These are phyloP conservation scores for Mycena sanguinolenta DNA, from an alignment of 768 basidiomycete genomes.

Conservation along the genomic window DNA sequence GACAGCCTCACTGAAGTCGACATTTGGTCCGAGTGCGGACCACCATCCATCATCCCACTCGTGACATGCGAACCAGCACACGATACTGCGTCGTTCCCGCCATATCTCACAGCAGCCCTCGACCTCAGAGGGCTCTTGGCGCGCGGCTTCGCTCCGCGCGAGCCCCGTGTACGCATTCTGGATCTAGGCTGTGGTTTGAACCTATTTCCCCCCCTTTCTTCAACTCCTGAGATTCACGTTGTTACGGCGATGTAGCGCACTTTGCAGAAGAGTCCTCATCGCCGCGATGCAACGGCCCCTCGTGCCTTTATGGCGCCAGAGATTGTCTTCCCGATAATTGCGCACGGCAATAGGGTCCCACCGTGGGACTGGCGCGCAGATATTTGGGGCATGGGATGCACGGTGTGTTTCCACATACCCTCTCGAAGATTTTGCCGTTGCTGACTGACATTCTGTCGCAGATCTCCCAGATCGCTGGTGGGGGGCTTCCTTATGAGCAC, in stretches of 20 bases:
- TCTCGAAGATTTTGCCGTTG: too few relatives aligned
- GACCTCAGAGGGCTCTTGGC: neutral
- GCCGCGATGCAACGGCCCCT: neutral
- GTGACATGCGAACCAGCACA: neutral
- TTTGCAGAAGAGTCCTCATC: neutral
- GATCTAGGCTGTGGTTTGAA: conserved; percentile 12
- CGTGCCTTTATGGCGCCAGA: neutral
- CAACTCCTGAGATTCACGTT: too few relatives aligned
- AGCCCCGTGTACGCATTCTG: conserved; percentile 3
- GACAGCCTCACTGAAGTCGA: conserved; percentile 6
- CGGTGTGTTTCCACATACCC: too few relatives aligned
- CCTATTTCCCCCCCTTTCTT: neutral
- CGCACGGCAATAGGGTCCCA: neutral
- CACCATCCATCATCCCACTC: neutral
- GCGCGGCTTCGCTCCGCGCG: neutral
- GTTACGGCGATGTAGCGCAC: too few relatives aligned
- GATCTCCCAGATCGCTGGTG: too few relatives aligned
- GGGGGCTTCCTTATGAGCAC: too few relatives aligned
- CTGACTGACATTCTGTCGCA: too few relatives aligned
- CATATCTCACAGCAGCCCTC: neutral
- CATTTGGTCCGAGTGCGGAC: neutral
- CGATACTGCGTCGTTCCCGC: conserved; percentile 15
- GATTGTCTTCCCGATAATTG: neutral
- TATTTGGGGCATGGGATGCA: neutral
- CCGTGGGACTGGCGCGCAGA: neutral